These are phyloP conservation scores for Curvularia sp. DNA, from an alignment of 2,329 filamentous ascomycete genomes.

Conservation along the genomic window DNA sequence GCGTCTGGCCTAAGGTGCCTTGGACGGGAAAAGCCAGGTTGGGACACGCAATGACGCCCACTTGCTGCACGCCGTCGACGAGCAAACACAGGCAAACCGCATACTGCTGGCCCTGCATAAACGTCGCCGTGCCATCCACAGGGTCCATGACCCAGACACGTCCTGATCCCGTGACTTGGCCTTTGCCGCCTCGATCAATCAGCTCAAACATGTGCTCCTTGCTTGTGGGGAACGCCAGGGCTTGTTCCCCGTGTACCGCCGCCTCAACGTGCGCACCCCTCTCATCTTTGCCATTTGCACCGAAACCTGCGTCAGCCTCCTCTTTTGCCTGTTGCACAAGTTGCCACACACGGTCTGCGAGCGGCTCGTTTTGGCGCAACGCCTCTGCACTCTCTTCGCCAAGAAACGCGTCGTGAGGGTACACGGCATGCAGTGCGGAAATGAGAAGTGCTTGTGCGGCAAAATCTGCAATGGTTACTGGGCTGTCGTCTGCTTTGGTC, in stretches of 20 bases:
- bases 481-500: slow-evolving; percentile 65
- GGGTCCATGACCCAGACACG: slow-evolving; percentile 69
- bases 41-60: slow-evolving; percentile 69
- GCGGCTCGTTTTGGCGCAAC: slow-evolving; percentile 57
- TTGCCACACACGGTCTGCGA: slow-evolving; percentile 64
- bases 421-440: slow-evolving; percentile 60
- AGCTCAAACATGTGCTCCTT: slow-evolving; percentile 65
- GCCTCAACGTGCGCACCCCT: slow-evolving; percentile 25
- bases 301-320: slow-evolving; percentile 37
- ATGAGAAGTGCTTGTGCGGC: slow-evolving; percentile 69
- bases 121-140: slow-evolving; percentile 69
- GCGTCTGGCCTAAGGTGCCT: slow-evolving; percentile 24
- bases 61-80: slow-evolving; percentile 63
- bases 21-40: slow-evolving; percentile 59
- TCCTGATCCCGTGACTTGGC: slow-evolving; percentile 55
- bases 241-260: slow-evolving; percentile 6
- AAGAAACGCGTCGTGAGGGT: slow-evolving; percentile 65
- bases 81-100: slow-evolving; percentile 67
- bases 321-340: slow-evolving; percentile 54
- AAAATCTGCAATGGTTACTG: slow-evolving; percentile 70
- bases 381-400: slow-evolving; percentile 67
- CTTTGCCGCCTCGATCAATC: slow-evolving; percentile 68
- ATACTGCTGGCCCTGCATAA: slow-evolving; percentile 68
- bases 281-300: slow-evolving; percentile 35
- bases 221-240: slow-evolving; percentile 50